These are phyloP conservation scores for Antarctomyces pellizariae DNA, from an alignment of 495 filamentous ascomycete genomes.

Conservation along the genomic window DNA sequence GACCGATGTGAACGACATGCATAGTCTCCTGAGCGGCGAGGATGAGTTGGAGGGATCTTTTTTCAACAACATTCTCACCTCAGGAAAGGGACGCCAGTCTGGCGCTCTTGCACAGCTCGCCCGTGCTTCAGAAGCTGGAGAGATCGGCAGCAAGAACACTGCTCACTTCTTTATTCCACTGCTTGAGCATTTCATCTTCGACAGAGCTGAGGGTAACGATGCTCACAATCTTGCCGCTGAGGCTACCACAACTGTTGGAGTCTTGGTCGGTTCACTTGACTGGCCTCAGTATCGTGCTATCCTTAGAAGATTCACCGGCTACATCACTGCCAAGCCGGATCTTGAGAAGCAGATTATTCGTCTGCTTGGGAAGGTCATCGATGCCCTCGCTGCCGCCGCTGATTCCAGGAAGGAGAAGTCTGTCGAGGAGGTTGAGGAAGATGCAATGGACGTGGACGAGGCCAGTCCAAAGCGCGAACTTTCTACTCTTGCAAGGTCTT, in stretches of 20 bases:
- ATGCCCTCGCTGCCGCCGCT: constrained; percentile 38
- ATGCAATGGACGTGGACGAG: constrained; percentile 11
- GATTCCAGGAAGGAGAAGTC: constrained; percentile 17
- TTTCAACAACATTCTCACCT: constrained; percentile 78
- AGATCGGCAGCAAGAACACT: constrained; percentile 49
- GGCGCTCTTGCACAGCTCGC: constrained; percentile 61
- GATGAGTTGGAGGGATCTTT: constrained; percentile 75
- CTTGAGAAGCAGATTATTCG: constrained; percentile 67
- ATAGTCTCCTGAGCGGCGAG: constrained; percentile 41
- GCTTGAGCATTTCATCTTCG: constrained; percentile 82
- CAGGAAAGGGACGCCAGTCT: constrained; percentile 70
- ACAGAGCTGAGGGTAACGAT: constrained; percentile 46
- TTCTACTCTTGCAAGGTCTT: constrained; percentile 29
- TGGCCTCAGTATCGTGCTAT: constrained; percentile 82
- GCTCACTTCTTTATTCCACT: constrained; percentile 75
- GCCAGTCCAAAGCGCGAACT: constrained; percentile 13
- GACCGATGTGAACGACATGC: constrained; percentile 49
- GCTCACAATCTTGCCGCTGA: constrained; percentile 71
- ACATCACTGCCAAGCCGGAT: constrained; percentile 58
- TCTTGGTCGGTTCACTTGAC: constrained; percentile 49
- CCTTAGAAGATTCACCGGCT: constrained; percentile 55
- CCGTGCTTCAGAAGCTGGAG: constrained; percentile 31
- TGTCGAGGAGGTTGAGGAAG: constrained; percentile 18
- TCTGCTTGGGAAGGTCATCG: constrained; percentile 57
- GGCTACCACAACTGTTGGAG: constrained; percentile 48